Conservation (phyloP, 139 green algal genomes). For the Chlorella sp. region DNA sequence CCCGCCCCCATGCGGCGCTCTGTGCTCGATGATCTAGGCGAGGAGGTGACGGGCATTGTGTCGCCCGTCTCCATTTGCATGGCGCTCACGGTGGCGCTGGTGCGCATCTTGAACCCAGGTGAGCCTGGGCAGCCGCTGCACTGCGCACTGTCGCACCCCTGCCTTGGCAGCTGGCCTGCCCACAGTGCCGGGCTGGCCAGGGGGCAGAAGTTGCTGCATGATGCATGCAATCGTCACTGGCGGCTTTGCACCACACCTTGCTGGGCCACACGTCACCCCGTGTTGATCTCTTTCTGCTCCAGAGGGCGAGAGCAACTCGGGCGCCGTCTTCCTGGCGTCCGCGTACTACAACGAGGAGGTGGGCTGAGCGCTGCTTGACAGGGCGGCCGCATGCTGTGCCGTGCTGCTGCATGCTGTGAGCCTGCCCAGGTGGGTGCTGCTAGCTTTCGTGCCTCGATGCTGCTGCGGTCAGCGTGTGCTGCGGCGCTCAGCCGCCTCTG, state of each 20-base stretch:
- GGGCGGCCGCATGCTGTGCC: neutral
- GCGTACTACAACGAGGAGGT: constrained; percentile 87
- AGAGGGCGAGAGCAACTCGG: constrained; percentile 57
- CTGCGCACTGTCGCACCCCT: too few relatives aligned
- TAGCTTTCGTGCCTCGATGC: too few relatives aligned
- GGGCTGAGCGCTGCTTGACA: neutral
- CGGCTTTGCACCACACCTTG: too few relatives aligned
- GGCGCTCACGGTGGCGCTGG: constrained; percentile 87
- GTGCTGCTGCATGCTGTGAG: neutral
- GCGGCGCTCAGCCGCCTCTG: neutral
- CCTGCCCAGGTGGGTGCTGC: too few relatives aligned
- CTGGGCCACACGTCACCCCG: too few relatives aligned
- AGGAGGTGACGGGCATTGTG: constrained; percentile 81
- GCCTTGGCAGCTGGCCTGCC: too few relatives aligned
- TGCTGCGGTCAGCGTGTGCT: neutral
- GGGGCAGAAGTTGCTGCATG: too few relatives aligned
- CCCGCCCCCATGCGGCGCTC: neutral
- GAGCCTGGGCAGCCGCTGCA: too few relatives aligned
- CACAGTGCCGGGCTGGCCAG: too few relatives aligned
- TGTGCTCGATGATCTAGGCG: constrained; percentile 74
- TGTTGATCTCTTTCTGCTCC: too few relatives aligned
- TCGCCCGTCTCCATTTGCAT: constrained; percentile 95
- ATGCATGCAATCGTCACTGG: too few relatives aligned
- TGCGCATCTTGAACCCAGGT: too few relatives aligned
- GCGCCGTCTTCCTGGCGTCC: constrained; percentile 74